Conservation (phyloP, 805 yeast species). For the Candida sakaeoensis region DNA sequence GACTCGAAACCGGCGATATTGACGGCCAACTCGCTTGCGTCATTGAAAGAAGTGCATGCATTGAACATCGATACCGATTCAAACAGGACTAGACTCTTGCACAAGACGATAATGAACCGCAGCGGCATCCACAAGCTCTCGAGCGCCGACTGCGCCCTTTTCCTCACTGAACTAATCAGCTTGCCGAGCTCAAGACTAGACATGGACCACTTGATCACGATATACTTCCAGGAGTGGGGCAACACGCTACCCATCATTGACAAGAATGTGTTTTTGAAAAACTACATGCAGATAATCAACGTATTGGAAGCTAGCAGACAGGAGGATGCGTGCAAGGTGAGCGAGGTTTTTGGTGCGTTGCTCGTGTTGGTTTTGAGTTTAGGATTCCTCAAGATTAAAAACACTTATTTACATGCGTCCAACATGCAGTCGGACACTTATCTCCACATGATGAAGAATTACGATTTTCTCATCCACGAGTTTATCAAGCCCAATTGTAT, state of each 20-base stretch:
- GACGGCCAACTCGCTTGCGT: constrained; percentile 68
- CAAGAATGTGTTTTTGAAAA: constrained; percentile 60
- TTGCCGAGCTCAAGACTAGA: constrained; percentile 51
- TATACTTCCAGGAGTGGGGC: constrained; percentile 79
- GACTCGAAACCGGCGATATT: constrained; percentile 65
- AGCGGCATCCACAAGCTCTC: constrained; percentile 21
- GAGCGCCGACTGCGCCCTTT: constrained; percentile 45
- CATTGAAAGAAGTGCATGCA: constrained; percentile 49
- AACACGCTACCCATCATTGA: constrained; percentile 65
- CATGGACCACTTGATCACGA: constrained; percentile 62
- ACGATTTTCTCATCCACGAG: constrained; percentile 59
- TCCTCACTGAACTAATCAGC: constrained; percentile 31
- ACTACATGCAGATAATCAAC: constrained; percentile 47
- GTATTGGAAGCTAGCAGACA: constrained; percentile 39
- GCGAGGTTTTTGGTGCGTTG: constrained; percentile 56
- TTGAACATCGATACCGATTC: too few species aligned
- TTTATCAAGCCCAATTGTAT: constrained; percentile 58
- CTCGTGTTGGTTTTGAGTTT: constrained; percentile 47
- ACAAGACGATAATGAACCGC: constrained; percentile 25
- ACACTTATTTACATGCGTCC: constrained; percentile 18
- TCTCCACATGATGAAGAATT: constrained; percentile 37
- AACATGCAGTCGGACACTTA: constrained; percentile 17
- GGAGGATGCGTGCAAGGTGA: too few species aligned
- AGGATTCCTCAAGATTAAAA: constrained; percentile 43
- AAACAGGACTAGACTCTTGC: too few species aligned